A percentile compares a stretch with the other conserved stretches of the same genome.
Evolutionary conservation across 805 yeast genomes (phyloP).

Genomic region (Sugiyamaella marilandica): DNA sequence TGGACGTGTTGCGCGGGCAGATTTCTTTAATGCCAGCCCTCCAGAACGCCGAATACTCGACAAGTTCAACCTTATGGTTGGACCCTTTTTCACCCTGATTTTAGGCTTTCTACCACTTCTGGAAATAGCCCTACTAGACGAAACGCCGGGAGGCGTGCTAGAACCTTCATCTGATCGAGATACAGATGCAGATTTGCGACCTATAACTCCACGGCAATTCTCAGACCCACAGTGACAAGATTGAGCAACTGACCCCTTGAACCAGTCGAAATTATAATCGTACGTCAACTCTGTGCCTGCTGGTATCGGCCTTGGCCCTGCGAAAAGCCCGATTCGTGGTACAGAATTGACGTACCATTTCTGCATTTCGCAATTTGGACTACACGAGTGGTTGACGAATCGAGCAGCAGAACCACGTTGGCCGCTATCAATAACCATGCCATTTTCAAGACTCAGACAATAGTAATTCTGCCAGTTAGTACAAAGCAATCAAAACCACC

Average conservation of each 20-base stretch:
- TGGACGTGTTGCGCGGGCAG: too few relatives aligned
- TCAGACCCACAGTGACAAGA: slow-evolving; percentile 41
- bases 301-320: slow-evolving; percentile 35
- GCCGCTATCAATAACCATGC: slow-evolving; percentile 43
- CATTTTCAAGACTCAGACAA: slow-evolving; percentile 40
- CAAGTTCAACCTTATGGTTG: neutral
- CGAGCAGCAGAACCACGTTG: slow-evolving; percentile 45
- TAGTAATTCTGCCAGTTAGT: slow-evolving; percentile 32
- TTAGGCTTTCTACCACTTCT: neutral
- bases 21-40: too few relatives aligned
- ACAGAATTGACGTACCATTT: slow-evolving; percentile 44
- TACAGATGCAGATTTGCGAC: slow-evolving; percentile 8
- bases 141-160: neutral
- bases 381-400: slow-evolving; percentile 48
- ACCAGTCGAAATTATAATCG: slow-evolving; percentile 46
- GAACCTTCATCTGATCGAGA: slow-evolving; percentile 6
- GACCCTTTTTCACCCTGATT: neutral
- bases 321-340: slow-evolving; percentile 45
- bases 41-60: neutral
- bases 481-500: neutral
- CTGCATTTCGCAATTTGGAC: slow-evolving; percentile 46
- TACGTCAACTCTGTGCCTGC: slow-evolving; percentile 45
- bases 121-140: neutral
- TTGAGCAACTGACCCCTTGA: slow-evolving; percentile 41
- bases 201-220: slow-evolving; percentile 38